Base-by-base conservation (phyloP, 305 asterid species). In the Rubia peregrina region DNA sequence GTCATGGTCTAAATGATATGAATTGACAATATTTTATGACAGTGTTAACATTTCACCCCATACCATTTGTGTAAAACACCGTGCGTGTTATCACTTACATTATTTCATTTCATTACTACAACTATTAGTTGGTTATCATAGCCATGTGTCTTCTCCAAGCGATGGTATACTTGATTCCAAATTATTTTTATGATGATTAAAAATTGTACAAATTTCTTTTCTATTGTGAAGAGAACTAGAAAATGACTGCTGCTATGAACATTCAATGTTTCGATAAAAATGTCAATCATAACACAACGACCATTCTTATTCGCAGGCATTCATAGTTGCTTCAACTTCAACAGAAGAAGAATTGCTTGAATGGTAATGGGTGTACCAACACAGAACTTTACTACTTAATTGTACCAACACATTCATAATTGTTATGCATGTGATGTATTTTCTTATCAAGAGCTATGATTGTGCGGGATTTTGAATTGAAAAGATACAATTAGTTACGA, bases 341-440 rank as follows among this genome's bases (percentile, higher is more conserved):
- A 36, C 77, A 67, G 72, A 73, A 30, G 72, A 24, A 56, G 77
- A 73, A 59, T 43, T 73, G 77, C 68, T 26, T 56, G n/a, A 56
- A 13, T 73, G 77, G n/a, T n/a, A n/a, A n/a, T n/a, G n/a, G n/a
- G n/a, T n/a, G n/a, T n/a, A n/a, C n/a, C n/a, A n/a, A n/a, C n/a
- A n/a, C n/a, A n/a, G n/a, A n/a, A n/a, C n/a, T n/a, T n/a, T n/a
- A n/a, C n/a, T n/a, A n/a, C n/a, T n/a, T n/a, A n/a, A n/a, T n/a
- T n/a, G n/a, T n/a, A n/a, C n/a, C n/a, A n/a, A 14, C 36, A 16
- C 14, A 22, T 5, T 71, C 5, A 42, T 22, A 24, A 24, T 24
- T 24, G 26, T 24, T 0, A 24, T 24, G 26, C 26, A 24, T 65
- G 26, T 24, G 26, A 24, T 24, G 26, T 1, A 24, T 24, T 24